Conservation (phyloP, 2,329 filamentous ascomycete species). For the Aplosporella prunicola region DNA sequence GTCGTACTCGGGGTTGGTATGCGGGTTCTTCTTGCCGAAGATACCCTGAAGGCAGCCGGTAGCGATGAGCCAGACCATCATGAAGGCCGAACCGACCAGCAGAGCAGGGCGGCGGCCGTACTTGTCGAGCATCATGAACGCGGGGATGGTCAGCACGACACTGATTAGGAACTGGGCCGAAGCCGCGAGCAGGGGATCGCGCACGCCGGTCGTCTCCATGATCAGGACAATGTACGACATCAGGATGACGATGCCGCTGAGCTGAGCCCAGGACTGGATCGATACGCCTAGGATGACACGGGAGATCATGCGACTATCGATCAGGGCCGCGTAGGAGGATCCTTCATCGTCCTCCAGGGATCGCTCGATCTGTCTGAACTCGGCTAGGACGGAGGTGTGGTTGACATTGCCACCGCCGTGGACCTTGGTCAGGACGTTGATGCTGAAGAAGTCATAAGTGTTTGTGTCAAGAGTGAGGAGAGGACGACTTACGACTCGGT, state of each 20-base stretch:
- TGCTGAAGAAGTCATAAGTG: too few species aligned
- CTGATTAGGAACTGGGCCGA: slow-evolving; percentile 50
- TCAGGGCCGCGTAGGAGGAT: slow-evolving; percentile 35
- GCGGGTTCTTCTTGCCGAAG: slow-evolving; percentile 10
- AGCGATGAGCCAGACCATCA: slow-evolving; percentile 31
- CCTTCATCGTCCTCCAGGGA: slow-evolving; percentile 37
- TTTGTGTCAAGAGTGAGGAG: slow-evolving; percentile 46
- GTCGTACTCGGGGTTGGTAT: slow-evolving; percentile 12
- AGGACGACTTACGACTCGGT: too few species aligned
- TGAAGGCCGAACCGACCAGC: slow-evolving; percentile 41
- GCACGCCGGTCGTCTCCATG: slow-evolving; percentile 39
- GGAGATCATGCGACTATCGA: slow-evolving; percentile 38
- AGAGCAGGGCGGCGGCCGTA: slow-evolving; percentile 44
- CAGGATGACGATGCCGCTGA: slow-evolving; percentile 50
- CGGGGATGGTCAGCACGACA: slow-evolving; percentile 44
- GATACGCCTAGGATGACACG: slow-evolving; percentile 42
- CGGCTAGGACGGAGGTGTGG: slow-evolving; percentile 46
- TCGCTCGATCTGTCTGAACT: slow-evolving; percentile 47
- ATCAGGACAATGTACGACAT: slow-evolving; percentile 26
- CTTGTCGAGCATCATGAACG: slow-evolving; percentile 46
- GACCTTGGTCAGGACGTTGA: slow-evolving; percentile 30
- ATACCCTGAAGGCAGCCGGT: slow-evolving; percentile 28
- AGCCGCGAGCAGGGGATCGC: slow-evolving; percentile 39
- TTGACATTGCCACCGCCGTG: slow-evolving; percentile 44
- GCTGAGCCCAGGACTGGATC: slow-evolving; percentile 47